Evolutionary conservation across 768 basidiomycete genomes (phyloP).

Genomic region (Kondoa subrosea): DNA sequence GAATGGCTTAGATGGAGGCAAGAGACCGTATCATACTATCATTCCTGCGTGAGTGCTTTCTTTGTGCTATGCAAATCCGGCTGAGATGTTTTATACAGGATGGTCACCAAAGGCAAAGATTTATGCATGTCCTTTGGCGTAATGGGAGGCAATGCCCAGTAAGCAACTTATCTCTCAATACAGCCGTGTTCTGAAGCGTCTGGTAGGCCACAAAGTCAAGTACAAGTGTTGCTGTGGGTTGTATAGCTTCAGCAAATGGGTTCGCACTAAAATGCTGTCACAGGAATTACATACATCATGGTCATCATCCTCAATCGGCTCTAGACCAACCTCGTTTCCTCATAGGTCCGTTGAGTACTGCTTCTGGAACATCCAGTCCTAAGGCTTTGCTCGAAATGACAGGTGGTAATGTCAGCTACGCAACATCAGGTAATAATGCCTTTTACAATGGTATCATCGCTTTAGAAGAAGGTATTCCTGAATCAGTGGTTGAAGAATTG

Average conservation of each 20-base stretch:
- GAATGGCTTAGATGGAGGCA: constrained; percentile 62
- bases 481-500: constrained; percentile 48
- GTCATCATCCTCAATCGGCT: constrained; percentile 70
- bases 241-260: neutral
- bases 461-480: constrained; percentile 32
- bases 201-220: constrained; percentile 72
- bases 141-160: constrained; percentile 27
- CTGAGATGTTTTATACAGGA: neutral
- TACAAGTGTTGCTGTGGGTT: constrained; percentile 53
- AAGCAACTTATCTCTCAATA: neutral
- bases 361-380: constrained; percentile 37
- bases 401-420: constrained; percentile 27
- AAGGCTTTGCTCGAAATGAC: neutral
- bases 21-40: constrained; percentile 48
- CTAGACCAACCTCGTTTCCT: constrained; percentile 92
- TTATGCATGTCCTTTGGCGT: constrained; percentile 57
- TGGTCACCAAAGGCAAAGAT: constrained; percentile 35
- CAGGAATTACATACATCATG: constrained; percentile 45
- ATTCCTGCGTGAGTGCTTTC: constrained; percentile 62
- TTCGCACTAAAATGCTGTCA: constrained; percentile 43
- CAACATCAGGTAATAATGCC: neutral
- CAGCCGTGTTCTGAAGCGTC: constrained; percentile 7
- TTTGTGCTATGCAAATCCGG: constrained; percentile 25
- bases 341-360: constrained; percentile 58
- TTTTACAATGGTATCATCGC: neutral